phyloP scores from a whole-genome alignment of 2,329 filamentous ascomycete species.

The Cladorrhinum sp. region DNA sequence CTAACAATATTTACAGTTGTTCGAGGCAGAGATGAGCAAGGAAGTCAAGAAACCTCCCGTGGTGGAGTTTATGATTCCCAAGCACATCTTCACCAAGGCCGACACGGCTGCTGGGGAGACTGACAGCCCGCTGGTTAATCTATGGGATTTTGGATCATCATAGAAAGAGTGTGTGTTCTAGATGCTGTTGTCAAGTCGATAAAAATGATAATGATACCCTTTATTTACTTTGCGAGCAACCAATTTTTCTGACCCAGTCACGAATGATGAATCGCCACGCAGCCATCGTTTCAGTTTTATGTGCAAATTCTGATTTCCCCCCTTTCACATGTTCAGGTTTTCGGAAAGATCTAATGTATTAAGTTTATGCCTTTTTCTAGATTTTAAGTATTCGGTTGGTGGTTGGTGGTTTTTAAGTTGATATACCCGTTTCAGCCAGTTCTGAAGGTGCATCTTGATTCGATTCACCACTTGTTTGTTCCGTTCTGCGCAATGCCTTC shows the following conservation, averaged over 20 bases:
- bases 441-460: too few relatives aligned
- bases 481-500: too few relatives aligned
- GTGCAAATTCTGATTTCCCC: too few relatives aligned
- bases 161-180: neutral
- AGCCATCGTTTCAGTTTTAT: too few relatives aligned
- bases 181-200: neutral
- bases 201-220: neutral
- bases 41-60: slow-evolving; percentile 82
- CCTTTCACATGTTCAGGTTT: too few relatives aligned
- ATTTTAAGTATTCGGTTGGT: too few relatives aligned
- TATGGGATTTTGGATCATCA: slow-evolving; percentile 55
- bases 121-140: slow-evolving; percentile 55
- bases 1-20: slow-evolving; percentile 55
- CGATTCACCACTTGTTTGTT: too few relatives aligned
- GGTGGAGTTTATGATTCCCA: slow-evolving; percentile 91
- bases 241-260: neutral
- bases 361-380: too few relatives aligned
- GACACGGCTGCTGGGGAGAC: slow-evolving; percentile 43
- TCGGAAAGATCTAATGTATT: too few relatives aligned
- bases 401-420: too few relatives aligned
- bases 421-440: too few relatives aligned
- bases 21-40: slow-evolving; percentile 81
- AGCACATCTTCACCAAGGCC: slow-evolving; percentile 66
- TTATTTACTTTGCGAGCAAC: neutral
- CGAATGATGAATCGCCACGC: too few relatives aligned